phyloP scores from a whole-genome alignment of 2,329 filamentous ascomycete species.

The Trichoderma sp. region DNA sequence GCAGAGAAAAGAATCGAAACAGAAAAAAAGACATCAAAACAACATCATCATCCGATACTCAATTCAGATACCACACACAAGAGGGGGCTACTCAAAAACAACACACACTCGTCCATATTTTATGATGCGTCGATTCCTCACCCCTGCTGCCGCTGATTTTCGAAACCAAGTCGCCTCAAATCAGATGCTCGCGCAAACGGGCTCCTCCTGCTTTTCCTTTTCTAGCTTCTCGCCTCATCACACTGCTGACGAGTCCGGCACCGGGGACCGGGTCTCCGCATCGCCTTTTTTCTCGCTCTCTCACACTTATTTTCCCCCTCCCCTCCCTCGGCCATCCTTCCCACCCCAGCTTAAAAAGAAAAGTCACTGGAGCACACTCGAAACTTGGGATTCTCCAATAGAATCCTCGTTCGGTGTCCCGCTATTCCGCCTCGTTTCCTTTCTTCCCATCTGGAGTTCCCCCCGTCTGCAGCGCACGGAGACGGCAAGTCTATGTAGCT shows the following conservation, averaged over 20 bases:
- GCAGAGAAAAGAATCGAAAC: background rate
- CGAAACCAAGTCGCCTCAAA: background rate
- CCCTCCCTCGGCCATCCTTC: background rate
- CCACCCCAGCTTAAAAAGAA: background rate
- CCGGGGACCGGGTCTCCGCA: background rate
- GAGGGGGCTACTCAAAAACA: background rate
- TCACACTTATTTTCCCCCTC: background rate
- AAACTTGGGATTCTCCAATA: background rate
- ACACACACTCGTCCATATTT: background rate
- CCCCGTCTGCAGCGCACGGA: background rate
- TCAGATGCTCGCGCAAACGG: background rate
- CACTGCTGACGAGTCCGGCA: background rate
- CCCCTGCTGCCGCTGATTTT: background rate
- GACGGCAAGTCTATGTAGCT: background rate
- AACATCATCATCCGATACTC: background rate
- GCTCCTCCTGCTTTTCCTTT: background rate
- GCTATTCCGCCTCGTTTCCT: constrained; percentile 5
- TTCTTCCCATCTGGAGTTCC: background rate
- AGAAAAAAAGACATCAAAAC: background rate
- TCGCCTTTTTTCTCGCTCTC: background rate
- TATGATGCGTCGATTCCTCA: background rate
- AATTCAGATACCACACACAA: background rate
- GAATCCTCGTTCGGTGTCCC: background rate
- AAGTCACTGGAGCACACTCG: background rate
- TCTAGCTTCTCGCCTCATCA: background rate